These are phyloP conservation scores for Trichophaea hybrida DNA, from an alignment of 2,329 filamentous ascomycete species.

Conservation along the genomic window DNA sequence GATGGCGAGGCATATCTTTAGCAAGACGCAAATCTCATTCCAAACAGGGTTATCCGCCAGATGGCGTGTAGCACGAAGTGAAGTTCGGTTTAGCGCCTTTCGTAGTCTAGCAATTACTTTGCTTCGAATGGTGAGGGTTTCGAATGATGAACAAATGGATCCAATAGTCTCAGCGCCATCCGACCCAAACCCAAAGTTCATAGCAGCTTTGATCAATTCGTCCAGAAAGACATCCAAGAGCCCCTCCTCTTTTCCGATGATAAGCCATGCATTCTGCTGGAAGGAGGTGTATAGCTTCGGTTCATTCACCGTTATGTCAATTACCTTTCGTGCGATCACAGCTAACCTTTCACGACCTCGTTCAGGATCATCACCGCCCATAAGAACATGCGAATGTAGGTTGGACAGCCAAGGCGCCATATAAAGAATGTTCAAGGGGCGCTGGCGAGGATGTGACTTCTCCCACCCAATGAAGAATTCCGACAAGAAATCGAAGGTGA, in stretches of 20 bases:
- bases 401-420: constrained; percentile 56
- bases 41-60: constrained; percentile 54
- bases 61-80: constrained; percentile 49
- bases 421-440: constrained; percentile 51
- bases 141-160: constrained; percentile 48
- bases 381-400: constrained; percentile 45
- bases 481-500: constrained; percentile 55
- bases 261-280: constrained; percentile 53
- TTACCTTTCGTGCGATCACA: constrained; percentile 48
- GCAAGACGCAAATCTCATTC: constrained; percentile 52
- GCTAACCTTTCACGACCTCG: constrained; percentile 52
- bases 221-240: constrained; percentile 53
- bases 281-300: constrained; percentile 44
- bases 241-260: constrained; percentile 49
- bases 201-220: constrained; percentile 49
- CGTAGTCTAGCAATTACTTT: constrained; percentile 51
- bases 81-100: constrained; percentile 53
- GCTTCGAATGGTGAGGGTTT: constrained; percentile 50
- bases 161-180: constrained; percentile 48
- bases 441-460: constrained; percentile 52
- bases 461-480: constrained; percentile 62
- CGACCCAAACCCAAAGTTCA: constrained; percentile 38
- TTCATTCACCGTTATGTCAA: constrained; percentile 50
- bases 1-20: constrained; percentile 51
- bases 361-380: constrained; percentile 47